Evolutionary conservation across 768 basidiomycete species (phyloP), one percentile per base, ranked within the genome.

Genomic region (Sistotremastrum niveocremeum): DNA sequence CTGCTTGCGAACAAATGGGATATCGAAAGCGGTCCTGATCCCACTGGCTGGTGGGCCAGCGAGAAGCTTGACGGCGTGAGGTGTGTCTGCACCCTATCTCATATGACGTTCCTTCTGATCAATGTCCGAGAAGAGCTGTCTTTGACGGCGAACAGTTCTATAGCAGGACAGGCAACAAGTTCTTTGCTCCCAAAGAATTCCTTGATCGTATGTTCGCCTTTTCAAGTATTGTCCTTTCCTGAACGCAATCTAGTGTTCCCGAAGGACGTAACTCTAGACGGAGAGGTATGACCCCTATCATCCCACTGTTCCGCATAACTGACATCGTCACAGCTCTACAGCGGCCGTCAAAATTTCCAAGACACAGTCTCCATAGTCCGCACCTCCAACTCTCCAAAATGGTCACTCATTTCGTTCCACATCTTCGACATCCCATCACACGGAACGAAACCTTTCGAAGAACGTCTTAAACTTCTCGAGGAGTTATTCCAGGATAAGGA

Each of bases 31-130:
- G 74, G 74, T 0, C 61, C 62, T 12, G 76, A 79, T 53, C 74
- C 74, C 1, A 66, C 67, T 10, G 74, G 74, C 1, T 79, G 74
- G 73, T 76, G 73, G 73, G 68, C 76, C 32, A 75, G 73, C 3
- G 76, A 79, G 52, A 77, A 79, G 54, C 54, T 79, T 42, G 76
- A 79, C 57, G 76, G 76, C 46, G 74, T 78, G 34, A 62, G 76
- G 75, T 76, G 49, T n/a, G 68, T 49, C 5, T 20, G 29, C 5
- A 33, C 38, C 11, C 32, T 40, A 6, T 11, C 20, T 12, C 32
- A 7, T 45, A 31, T 29, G 38, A 35, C 9, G 32, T 28, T n/a
- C 35, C 38, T 9, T 31, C 30, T 33, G 41, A 31, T 36, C 32
- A 9, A 28, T 43, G 34, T 39, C 11, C n/a, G 12, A 10, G 30